These are phyloP conservation scores for Rhododendron simsii DNA, from an alignment of 148 eudicot species.

Conservation along the genomic window DNA sequence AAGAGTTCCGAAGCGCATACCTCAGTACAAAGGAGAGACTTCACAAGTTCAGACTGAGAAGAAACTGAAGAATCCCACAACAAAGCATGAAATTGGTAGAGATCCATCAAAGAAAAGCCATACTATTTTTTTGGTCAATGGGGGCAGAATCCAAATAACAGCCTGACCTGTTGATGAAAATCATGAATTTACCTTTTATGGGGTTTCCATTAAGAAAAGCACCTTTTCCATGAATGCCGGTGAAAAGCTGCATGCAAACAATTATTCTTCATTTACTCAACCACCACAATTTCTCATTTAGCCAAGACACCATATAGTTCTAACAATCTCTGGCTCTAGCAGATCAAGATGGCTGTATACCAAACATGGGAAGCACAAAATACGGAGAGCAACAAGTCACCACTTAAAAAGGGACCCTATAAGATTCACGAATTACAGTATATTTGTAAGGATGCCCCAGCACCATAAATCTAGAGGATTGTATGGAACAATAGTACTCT, in stretches of 20 bases:
- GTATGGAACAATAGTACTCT: background rate
- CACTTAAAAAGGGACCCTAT: background rate
- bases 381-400: background rate
- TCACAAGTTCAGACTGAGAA: slow-evolving; percentile 72
- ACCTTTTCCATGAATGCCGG: slow-evolving; percentile 75
- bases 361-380: background rate
- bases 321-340: background rate
- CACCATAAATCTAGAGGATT: background rate
- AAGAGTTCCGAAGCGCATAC: slow-evolving; percentile 26
- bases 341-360: background rate
- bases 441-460: background rate
- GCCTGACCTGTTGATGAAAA: background rate
- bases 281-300: background rate
- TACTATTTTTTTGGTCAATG: background rate
- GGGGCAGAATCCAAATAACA: background rate
- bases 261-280: background rate
- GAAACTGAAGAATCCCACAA: slow-evolving; percentile 61
- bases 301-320: background rate
- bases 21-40: slow-evolving; percentile 77
- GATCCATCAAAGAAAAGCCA: background rate
- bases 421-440: background rate
- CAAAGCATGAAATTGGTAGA: slow-evolving; percentile 4
- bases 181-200: slow-evolving; percentile 50
- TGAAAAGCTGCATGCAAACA: slow-evolving; percentile 57
- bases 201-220: slow-evolving; percentile 89